A percentile compares a stretch with the other conserved stretches of the same genome.
Evolutionary conservation across 2,329 filamentous ascomycete species (phyloP).

Genomic region (Cordyceps farinosa): DNA sequence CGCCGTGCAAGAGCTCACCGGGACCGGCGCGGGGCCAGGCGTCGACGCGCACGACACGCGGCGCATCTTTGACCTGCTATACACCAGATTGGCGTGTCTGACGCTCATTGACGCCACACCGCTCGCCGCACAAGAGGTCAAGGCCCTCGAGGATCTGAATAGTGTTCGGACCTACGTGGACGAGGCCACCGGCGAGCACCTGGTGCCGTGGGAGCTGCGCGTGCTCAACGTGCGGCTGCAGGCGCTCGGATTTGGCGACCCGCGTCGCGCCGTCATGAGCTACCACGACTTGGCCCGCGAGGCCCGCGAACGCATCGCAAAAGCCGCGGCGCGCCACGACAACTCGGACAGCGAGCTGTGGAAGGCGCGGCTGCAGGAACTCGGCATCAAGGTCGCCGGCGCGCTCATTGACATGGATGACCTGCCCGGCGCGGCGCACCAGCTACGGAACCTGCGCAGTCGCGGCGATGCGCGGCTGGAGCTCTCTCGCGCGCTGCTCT

Average conservation of each 20-base stretch:
- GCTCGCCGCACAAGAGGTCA: slow-evolving; percentile 66
- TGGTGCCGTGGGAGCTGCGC: slow-evolving; percentile 85
- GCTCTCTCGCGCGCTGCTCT: slow-evolving; percentile 61
- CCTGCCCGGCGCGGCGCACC: slow-evolving; percentile 70
- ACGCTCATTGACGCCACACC: slow-evolving; percentile 70
- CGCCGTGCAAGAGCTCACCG: slow-evolving; percentile 59
- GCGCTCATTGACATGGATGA: slow-evolving; percentile 85
- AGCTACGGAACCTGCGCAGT: slow-evolving; percentile 59
- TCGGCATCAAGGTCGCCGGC: slow-evolving; percentile 65
- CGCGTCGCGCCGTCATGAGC: slow-evolving; percentile 78
- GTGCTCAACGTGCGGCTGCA: slow-evolving; percentile 80
- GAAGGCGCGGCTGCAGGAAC: slow-evolving; percentile 67
- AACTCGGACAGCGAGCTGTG: slow-evolving; percentile 61
- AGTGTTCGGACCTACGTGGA: slow-evolving; percentile 53
- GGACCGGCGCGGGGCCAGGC: slow-evolving; percentile 40
- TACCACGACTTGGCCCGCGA: slow-evolving; percentile 86
- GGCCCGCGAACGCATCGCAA: slow-evolving; percentile 59
- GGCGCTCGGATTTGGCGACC: slow-evolving; percentile 80
- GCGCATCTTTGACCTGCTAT: slow-evolving; percentile 72
- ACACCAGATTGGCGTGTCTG: slow-evolving; percentile 77
- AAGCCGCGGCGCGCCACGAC: slow-evolving; percentile 42
- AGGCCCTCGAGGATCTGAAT: slow-evolving; percentile 60
- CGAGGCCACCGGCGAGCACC: slow-evolving; percentile 52
- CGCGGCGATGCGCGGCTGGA: slow-evolving; percentile 39
- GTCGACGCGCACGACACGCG: slow-evolving; percentile 54